Base-by-base conservation (phyloP, 164 flowering plant species). In the Sextonia rubra region DNA sequence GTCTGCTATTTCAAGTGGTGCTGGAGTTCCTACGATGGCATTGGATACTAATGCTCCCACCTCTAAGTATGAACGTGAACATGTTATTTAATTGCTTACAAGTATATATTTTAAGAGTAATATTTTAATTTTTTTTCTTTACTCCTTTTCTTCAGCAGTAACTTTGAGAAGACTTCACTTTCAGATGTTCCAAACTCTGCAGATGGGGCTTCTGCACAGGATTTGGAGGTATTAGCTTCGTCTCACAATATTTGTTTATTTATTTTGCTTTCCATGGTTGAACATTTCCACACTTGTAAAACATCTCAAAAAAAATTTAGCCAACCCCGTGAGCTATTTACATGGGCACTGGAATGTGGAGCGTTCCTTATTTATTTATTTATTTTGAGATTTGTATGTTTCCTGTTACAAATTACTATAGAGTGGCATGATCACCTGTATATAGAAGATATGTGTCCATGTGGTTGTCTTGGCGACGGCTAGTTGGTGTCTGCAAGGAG, bases 141-240 rank as follows among this genome's bases (percentile, higher is more conserved):
- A 32, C 68, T 78, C 30, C 66, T 64, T 14, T 9, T 29, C 47
- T 71, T 37, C 82, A 87, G 90, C 76, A 77, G 37, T 61, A 66
- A 76, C 62, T 37, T 37, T 58, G 86, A 83, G 60, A 86, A 69
- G 66, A 9, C 56, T 61, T 55, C 82, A n/a, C 69, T 86, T 63
- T 85, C 77, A 69, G 89, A 78, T 73, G 80, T 71, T 71, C 61
- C 71, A 64, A 80, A 69, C 77, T 73, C 85, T 47, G 44, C 60
- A 23, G 85, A 79, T 80, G 90, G 81, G 78, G 79, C 90, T 81
- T 83, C 93, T 55, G 61, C 74, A n/a, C 90, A 82, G 77, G 92
- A 89, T 78, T 78, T 83, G 81, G 97, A 95, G 99, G 99, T 93
- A 86, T 23, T 64, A 29, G 22, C 20, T 27, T 18, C 27, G 5